phyloP scores from a whole-genome alignment of 208 protist genomes.

The Acanthamoeba castellanii region DNA sequence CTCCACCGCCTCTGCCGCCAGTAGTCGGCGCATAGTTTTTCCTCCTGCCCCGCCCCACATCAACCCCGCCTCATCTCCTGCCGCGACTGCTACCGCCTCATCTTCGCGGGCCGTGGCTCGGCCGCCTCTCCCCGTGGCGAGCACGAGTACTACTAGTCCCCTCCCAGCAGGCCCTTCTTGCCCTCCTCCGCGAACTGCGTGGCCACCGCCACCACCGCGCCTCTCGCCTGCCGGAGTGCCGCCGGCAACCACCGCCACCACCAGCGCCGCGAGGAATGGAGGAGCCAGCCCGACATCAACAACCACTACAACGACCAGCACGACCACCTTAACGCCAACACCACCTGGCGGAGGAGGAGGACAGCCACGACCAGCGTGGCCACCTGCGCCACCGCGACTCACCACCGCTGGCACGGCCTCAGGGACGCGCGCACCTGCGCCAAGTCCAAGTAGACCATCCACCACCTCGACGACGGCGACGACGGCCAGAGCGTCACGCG shows the following conservation, averaged over 20 bases:
- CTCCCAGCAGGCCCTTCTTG: not conserved
- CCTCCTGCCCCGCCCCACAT: not conserved
- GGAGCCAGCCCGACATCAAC: not conserved
- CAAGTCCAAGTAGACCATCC: not conserved
- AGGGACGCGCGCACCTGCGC: too few species aligned
- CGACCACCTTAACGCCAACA: not conserved
- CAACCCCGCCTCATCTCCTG: not conserved
- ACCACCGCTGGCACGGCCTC: not conserved
- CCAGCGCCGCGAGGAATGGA: not conserved
- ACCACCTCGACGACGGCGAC: too few species aligned
- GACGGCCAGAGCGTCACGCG: not conserved
- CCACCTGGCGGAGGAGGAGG: not conserved
- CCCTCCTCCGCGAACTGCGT: not conserved
- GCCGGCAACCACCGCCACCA: not conserved
- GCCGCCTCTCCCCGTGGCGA: not conserved
- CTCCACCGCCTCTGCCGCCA: not conserved
- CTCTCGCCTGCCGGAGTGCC: not conserved
- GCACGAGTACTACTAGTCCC: not conserved
- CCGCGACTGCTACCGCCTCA: not conserved
- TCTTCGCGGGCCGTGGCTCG: not conserved
- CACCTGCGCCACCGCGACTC: not conserved
- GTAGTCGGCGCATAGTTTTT: not conserved
- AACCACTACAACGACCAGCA: not conserved
- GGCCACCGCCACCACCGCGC: not conserved
- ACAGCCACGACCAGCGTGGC: not conserved